A percentile compares a stretch with the other conserved stretches of the same genome.
These are phyloP conservation scores for Corynespora cassiicola DNA, from an alignment of 2,329 filamentous ascomycete genomes.

Conservation along the genomic window DNA sequence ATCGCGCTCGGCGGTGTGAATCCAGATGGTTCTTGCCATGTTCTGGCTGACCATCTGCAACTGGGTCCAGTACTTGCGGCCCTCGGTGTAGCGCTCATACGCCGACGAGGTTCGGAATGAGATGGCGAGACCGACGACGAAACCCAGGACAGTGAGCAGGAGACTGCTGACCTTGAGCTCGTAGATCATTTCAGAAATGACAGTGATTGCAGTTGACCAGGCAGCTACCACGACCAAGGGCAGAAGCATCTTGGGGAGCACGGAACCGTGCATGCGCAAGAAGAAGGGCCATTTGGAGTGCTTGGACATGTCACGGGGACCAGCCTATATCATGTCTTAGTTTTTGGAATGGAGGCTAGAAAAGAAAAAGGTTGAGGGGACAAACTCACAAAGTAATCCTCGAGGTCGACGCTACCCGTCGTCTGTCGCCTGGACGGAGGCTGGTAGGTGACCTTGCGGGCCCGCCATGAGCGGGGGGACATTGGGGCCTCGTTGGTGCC, in stretches of 20 bases:
- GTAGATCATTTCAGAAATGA: slow-evolving; percentile 50
- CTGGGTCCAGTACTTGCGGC: slow-evolving; percentile 68
- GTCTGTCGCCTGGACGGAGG: slow-evolving; percentile 36
- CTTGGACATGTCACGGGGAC: slow-evolving; percentile 72
- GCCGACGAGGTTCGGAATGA: slow-evolving; percentile 80
- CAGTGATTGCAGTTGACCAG: slow-evolving; percentile 72
- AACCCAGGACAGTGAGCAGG: slow-evolving; percentile 78
- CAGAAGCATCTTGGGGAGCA: slow-evolving; percentile 76
- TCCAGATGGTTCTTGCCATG: slow-evolving; percentile 77
- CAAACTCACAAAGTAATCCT: slow-evolving; percentile 66
- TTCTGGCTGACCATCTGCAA: slow-evolving; percentile 63
- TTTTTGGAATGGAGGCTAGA: neutral
- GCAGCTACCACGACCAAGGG: slow-evolving; percentile 67
- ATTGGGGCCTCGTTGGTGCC: slow-evolving; percentile 23
- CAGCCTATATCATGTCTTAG: slow-evolving; percentile 40
- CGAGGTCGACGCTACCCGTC: slow-evolving; percentile 48
- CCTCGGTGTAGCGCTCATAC: slow-evolving; percentile 72
- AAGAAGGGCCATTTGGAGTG: slow-evolving; percentile 81
- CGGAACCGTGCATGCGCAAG: slow-evolving; percentile 76
- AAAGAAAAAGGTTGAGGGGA: slow-evolving; percentile 16
- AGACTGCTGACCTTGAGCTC: slow-evolving; percentile 67
- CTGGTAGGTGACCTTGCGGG: slow-evolving; percentile 31
- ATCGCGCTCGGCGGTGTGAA: slow-evolving; percentile 71
- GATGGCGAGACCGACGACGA: slow-evolving; percentile 79
- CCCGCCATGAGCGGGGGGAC: slow-evolving; percentile 42